A percentile compares a stretch with the other conserved stretches of the same genome.
These are phyloP conservation scores for Zostera marina DNA, from an alignment of 116 monocot species.

Conservation along the genomic window DNA sequence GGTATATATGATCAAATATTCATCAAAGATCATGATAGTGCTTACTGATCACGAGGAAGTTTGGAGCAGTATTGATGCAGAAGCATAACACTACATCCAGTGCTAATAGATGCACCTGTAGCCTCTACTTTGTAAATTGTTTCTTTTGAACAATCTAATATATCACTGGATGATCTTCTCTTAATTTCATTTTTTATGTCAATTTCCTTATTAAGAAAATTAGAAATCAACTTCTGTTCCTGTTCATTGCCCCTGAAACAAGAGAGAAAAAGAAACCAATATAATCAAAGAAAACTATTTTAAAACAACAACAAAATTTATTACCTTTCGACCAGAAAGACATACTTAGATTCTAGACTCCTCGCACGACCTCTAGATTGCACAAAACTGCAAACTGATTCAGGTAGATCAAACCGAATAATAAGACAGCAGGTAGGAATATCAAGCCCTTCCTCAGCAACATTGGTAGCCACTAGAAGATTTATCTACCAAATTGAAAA, in stretches of 20 bases:
- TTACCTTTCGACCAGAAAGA: conserved; percentile 77
- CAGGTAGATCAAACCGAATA: conserved; percentile 85
- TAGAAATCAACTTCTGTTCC: conserved; percentile 40
- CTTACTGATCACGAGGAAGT: conserved; percentile 48
- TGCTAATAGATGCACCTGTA: conserved; percentile 86
- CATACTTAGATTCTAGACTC: conserved; percentile 64
- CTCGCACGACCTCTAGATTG: conserved; percentile 96
- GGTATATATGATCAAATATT: background rate
- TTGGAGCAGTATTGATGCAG: conserved; percentile 72
- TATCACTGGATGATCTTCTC: conserved; percentile 40
- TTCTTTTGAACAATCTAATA: conserved; percentile 61
- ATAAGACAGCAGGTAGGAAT: conserved; percentile 91
- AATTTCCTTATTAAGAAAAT: conserved; percentile 42
- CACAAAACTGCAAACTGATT: conserved; percentile 88
- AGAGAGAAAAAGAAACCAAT: background rate
- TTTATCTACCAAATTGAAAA: conserved; percentile 42
- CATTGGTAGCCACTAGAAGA: conserved; percentile 92
- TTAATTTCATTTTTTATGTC: conserved; percentile 67
- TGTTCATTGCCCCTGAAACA: conserved; percentile 42
- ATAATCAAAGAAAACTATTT: background rate
- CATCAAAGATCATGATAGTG: background rate
- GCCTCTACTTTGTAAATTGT: conserved; percentile 37
- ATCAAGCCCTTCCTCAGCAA: conserved; percentile 99
- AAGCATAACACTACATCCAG: conserved; percentile 78
- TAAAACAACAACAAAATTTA: background rate